Base-by-base conservation (phyloP, 75 land plant genomes). In the Cupressus sempervirens region DNA sequence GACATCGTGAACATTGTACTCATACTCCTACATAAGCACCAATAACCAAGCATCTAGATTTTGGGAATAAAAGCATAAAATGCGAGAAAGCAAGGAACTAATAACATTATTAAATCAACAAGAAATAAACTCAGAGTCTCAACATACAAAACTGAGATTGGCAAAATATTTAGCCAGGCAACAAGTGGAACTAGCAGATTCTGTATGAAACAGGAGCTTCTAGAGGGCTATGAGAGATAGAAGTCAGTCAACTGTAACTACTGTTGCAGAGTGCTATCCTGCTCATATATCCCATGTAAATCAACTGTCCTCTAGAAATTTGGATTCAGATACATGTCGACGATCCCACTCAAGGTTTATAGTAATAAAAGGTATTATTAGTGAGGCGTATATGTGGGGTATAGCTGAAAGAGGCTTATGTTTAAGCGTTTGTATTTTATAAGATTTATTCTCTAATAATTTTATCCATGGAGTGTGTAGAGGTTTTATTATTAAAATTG, bases 141-240 rank as follows among this genome's bases (percentile, higher is more conserved):
- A 7, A 6, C 26, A 65, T 7, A 65, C 7, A 18, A 65, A 65
- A 50, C 13, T 50, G 7, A 65, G n/a, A 65, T 65, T n/a, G n/a
- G n/a, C n/a, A n/a, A 92, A 93, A 89, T 93, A 92, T 62, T 90
- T 93, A 2, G 95, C 95, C 38, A 84, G 87, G 50, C 95, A 93
- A 46, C 93, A 93, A 86, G 90, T 88, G 32, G 95, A 91, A 67
- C 90, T 89, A 3, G 86, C 81, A 73, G 93, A 93, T 85, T 93
- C 93, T 4, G 90, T 87, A 76, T 93, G 87, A 86, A 82, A 45
- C 32, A 3, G 50, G 81, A 43, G 50, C 30, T 43, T 45, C n/a
- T 79, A 45, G 14, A 26, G 23, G 14, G 30, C 26, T 79, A 10
- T 11, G 52, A n/a, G 48, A 32, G 26, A 79, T n/a, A n/a, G 45